Base-by-base conservation (phyloP, 305 asterid genomes). In the Fraxinus angustifolia region DNA sequence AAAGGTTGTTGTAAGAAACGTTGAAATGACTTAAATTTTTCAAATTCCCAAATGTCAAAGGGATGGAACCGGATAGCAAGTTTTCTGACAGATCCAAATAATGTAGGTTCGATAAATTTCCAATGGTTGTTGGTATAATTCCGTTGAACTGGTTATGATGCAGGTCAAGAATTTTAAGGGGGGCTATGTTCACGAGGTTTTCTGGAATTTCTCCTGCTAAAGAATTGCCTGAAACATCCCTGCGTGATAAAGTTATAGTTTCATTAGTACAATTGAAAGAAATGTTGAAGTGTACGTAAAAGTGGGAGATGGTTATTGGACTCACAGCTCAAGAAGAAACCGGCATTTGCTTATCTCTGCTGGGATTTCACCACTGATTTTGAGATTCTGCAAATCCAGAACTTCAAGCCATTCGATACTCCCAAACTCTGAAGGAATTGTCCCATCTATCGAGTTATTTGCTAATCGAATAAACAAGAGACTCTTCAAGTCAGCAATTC, bases 281-380 rank as follows among this genome's bases (percentile, higher is more conserved):
- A 78, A 56, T 0, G 40, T 4, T 26, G 10, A 74, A 7, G 21
- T 1, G 17, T 34, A 79, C 53, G 70, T 21, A 78, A 38, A 72
- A 70, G 53, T n/a, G 23, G 33, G 58, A 73, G 35, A 84, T 2
- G 60, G 34, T 56, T 30, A 60, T 72, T 73, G 77, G 73, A 90
- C 97, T 94, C 91, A 92, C 97, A 94, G 91, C 86, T 89, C 92
- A 78, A 89, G 97, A 80, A 95, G 99, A 89, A 87, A 90, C 86
- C 87, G 86, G 95, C 96, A 95, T 73, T 91, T 86, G 85, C 91
- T 76, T 75, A 95, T 87, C 87, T 91, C 92, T 40, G 71, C 60
- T 0, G 98, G 99, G 79, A 95, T 88, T 87, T 88, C 91, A 65
- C 99, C 96, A 40, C 28, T 79, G 56, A 95, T 92, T 75, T 68